These are phyloP conservation scores for Salix suchowensis DNA, from an alignment of 345 rosid species.

Conservation along the genomic window DNA sequence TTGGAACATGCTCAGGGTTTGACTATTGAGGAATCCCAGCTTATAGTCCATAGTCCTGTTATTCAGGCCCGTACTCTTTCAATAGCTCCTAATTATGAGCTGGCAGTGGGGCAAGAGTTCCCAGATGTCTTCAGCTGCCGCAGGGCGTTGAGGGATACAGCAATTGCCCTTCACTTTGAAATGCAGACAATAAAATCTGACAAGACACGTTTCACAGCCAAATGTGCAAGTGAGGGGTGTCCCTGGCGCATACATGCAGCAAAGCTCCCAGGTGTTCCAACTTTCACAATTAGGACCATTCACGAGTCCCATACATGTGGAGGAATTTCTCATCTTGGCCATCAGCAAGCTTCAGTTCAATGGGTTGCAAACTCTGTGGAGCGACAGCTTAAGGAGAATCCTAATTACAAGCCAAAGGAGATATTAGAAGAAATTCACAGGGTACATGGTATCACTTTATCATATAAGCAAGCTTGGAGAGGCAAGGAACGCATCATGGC, in stretches of 20 bases:
- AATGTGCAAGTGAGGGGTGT: conserved; percentile 93
- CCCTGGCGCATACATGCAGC: conserved; percentile 99
- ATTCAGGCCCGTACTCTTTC: conserved; percentile 65
- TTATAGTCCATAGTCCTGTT: conserved; percentile 44
- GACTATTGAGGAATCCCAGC: conserved; percentile 32
- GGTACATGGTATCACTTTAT: conserved; percentile 83
- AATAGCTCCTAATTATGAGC: conserved; percentile 46
- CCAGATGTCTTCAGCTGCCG: conserved; percentile 96
- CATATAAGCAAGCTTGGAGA: conserved; percentile 99
- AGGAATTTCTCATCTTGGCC: conserved; percentile 93
- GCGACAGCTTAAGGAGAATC: conserved; percentile 86
- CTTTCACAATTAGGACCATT: conserved; percentile 90
- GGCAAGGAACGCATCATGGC: conserved; percentile 99
- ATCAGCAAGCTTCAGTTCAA: conserved; percentile 98
- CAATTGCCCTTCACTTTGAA: conserved; percentile 96
- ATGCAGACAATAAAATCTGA: conserved; percentile 98
- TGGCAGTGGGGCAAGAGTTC: conserved; percentile 91
- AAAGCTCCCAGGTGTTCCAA: conserved; percentile 95
- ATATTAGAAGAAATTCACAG: conserved; percentile 96
- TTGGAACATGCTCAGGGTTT: conserved; percentile 37
- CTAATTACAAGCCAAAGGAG: conserved; percentile 94
- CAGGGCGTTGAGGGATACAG: conserved; percentile 89
- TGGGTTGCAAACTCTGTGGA: conserved; percentile 97
- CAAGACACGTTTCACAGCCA: conserved; percentile 95
- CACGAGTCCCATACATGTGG: conserved; percentile 85